Evolutionary conservation across 2,329 filamentous ascomycete genomes (phyloP), one percentile per base, ranked within the genome.

Genomic region (Rosellinia necatrix): DNA sequence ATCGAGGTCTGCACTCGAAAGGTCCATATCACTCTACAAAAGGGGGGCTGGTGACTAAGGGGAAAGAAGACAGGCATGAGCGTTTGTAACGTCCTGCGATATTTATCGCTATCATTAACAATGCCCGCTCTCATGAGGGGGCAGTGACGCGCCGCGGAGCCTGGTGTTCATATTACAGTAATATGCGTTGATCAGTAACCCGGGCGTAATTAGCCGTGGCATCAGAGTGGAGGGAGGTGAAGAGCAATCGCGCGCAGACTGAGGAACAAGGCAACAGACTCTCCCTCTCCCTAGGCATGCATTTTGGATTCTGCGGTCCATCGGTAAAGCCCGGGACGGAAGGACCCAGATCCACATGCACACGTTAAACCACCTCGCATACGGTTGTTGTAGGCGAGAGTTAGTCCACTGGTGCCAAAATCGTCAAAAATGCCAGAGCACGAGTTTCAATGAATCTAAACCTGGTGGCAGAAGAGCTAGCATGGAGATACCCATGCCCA

Each of bases 131-230:
- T 27, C 38, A 19, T 6, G 21, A 24, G 17, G 42, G 17, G 27
- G 32, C 47, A 42, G 29, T 32, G 32, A 34, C 27, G 24, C 17
- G 30, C 12, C 50, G 51, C 58, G 56, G 58, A 61, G 44, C 34
- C 32, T 15, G 48, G 51, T 48, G 51, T 56, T 53, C 27, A 10
- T 37, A n/a, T 46, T 34, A 43, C 6, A 5, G 19, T 21, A 24
- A 10, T 49, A 32, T 49, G 19, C 10, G 44, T 49, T 38, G 10
- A 44, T 13, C 13, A 25, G 25, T 27, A 19, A 17, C 13, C 25
- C 6, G 3, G 44, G 15, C 6, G n/a, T 6, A n/a, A 32, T 47
- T 21, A 19, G n/a, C 29, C 12, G 13, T 8, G 37, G 37, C 43
- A 44, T 53, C 46, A 24, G 8, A 15, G 38, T 25, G 19, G 4